Percentiles rank a stretch among this genome's conserved stretches.
Conservation (phyloP, 768 basidiomycete species). For the Termitomyces sp. region DNA sequence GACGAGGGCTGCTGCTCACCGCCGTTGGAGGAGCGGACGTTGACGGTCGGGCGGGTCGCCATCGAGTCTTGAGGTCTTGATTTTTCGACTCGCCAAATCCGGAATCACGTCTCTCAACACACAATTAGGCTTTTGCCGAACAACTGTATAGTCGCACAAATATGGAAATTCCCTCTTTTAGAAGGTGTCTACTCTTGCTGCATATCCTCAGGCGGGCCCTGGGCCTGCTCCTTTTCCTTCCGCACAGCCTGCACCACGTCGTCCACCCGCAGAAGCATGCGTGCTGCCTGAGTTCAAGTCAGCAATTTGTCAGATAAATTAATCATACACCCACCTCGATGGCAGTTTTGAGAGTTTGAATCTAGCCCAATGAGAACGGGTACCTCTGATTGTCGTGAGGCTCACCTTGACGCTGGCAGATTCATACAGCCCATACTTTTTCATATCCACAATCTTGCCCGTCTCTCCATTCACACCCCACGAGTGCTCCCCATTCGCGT, state of each 20-base stretch:
- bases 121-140: constrained; percentile 40
- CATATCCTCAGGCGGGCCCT: constrained; percentile 59
- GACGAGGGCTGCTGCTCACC: constrained; percentile 41
- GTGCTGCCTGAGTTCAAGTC: constrained; percentile 58
- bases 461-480: constrained; percentile 97
- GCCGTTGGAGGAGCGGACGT: constrained; percentile 74
- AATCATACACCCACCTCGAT: constrained; percentile 62
- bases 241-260: constrained; percentile 90
- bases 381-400: neutral
- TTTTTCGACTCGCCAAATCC: constrained; percentile 25
- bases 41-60: constrained; percentile 93
- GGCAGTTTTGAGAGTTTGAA: constrained; percentile 96
- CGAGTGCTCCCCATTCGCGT: constrained; percentile 84
- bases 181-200: constrained; percentile 11
- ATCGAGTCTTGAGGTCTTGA: constrained; percentile 57
- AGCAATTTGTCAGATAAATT: neutral
- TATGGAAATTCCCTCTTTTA: neutral
- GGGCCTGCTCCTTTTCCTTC: constrained; percentile 63
- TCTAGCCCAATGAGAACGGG: constrained; percentile 35
- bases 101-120: constrained; percentile 7
- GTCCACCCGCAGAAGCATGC: constrained; percentile 89
- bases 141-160: constrained; percentile 35
- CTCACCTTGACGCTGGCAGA: constrained; percentile 90
- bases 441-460: constrained; percentile 96
- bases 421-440: constrained; percentile 89